phyloP scores from a whole-genome alignment of 2,329 filamentous ascomycete species.

The Talaromyces marneffei region DNA sequence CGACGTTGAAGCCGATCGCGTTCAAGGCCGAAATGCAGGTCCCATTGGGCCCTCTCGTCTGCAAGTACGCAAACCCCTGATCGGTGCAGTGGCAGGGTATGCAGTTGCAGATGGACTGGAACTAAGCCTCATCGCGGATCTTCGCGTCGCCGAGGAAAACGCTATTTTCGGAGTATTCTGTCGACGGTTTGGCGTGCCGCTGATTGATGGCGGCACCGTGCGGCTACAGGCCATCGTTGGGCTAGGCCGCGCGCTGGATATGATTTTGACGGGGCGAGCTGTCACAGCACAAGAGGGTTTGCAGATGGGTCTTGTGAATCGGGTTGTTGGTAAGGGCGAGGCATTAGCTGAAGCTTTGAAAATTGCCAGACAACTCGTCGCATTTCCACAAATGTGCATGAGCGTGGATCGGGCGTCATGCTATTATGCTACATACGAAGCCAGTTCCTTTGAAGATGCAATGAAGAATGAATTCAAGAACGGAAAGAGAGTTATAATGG shows the following conservation, averaged over 20 bases:
- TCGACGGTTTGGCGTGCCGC: slow-evolving; percentile 48
- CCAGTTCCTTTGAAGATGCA: slow-evolving; percentile 47
- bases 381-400: slow-evolving; percentile 51
- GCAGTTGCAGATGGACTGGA: slow-evolving; percentile 53
- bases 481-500: slow-evolving; percentile 38
- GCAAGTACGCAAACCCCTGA: slow-evolving; percentile 47
- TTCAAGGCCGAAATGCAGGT: slow-evolving; percentile 36
- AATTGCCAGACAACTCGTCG: slow-evolving; percentile 44
- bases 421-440: slow-evolving; percentile 48
- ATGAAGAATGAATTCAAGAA: slow-evolving; percentile 44
- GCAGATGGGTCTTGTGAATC: slow-evolving; percentile 48
- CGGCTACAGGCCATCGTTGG: slow-evolving; percentile 49
- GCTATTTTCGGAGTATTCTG: slow-evolving; percentile 54
- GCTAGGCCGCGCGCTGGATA: slow-evolving; percentile 50
- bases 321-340: slow-evolving; percentile 48
- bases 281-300: slow-evolving; percentile 48
- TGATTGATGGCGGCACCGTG: slow-evolving; percentile 51
- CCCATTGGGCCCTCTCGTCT: slow-evolving; percentile 52
- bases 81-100: slow-evolving; percentile 48
- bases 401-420: slow-evolving; percentile 45
- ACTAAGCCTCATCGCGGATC: slow-evolving; percentile 48
- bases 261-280: slow-evolving; percentile 51
- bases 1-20: slow-evolving; percentile 16
- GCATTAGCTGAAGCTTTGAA: slow-evolving; percentile 45
- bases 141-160: slow-evolving; percentile 50